Evolutionary conservation across 345 rosid species (phyloP).

Genomic region (Conringia planisiliqua): DNA sequence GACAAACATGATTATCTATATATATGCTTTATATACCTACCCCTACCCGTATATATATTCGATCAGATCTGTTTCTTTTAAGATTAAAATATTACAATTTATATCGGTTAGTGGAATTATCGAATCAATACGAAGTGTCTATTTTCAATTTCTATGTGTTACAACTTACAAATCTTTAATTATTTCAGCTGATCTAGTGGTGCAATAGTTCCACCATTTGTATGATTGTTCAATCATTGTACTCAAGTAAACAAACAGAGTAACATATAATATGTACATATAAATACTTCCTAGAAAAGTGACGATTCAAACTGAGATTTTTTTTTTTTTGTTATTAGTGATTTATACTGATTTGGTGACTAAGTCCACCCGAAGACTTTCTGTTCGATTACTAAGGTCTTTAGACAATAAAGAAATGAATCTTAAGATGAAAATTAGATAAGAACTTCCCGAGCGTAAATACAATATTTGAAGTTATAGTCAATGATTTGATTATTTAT

Average conservation of each 20-base stretch:
- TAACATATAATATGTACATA: background rate
- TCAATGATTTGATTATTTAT: background rate
- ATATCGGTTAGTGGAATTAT: background rate
- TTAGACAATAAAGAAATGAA: background rate
- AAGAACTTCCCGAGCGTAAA: background rate
- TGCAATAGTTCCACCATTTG: background rate
- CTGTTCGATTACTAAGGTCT: background rate
- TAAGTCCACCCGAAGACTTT: conserved; percentile 15
- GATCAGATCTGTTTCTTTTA: background rate
- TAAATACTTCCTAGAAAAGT: background rate
- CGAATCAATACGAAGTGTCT: background rate
- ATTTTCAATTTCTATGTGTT: background rate
- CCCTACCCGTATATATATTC: background rate
- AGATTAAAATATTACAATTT: background rate
- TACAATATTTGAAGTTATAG: background rate
- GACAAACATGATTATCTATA: background rate
- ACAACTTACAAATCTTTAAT: background rate
- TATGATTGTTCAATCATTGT: conserved; percentile 10
- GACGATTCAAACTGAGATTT: background rate
- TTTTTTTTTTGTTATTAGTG: background rate
- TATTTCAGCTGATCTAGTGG: background rate
- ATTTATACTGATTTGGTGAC: conserved; percentile 3
- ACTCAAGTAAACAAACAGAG: background rate
- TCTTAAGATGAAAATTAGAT: background rate
- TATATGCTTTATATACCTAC: background rate